These are phyloP conservation scores for Volvariella volvacea DNA, from an alignment of 1,284 basidiomycete species.

Conservation along the genomic window DNA sequence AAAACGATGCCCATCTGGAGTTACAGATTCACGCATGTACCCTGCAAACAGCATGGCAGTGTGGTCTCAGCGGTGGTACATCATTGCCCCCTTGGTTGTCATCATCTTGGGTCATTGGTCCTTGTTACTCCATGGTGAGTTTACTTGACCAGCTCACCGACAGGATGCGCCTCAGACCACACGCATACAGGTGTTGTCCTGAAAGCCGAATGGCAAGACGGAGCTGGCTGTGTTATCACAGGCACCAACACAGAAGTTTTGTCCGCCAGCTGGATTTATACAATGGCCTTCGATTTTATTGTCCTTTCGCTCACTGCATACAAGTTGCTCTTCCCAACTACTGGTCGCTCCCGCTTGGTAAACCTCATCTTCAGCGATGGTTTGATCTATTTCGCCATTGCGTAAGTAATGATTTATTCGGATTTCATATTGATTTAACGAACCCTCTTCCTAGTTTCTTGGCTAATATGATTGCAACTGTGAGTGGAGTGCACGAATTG, in stretches of 20 bases:
- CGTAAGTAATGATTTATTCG: constrained; percentile 31
- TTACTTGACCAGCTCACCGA: not conserved
- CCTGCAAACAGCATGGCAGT: constrained; percentile 64
- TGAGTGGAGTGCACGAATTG: constrained; percentile 17
- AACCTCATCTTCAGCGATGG: constrained; percentile 64
- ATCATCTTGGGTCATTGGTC: constrained; percentile 74
- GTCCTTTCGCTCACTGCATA: constrained; percentile 54
- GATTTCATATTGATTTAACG: constrained; percentile 6
- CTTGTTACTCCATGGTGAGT: constrained; percentile 62
- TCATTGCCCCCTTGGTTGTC: constrained; percentile 46
- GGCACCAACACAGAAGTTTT: constrained; percentile 50
- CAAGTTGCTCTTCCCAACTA: constrained; percentile 41
- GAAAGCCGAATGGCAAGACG: constrained; percentile 39
- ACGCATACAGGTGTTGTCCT: constrained; percentile 45
- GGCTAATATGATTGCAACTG: constrained; percentile 61
- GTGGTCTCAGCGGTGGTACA: constrained; percentile 56
- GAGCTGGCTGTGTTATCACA: constrained; percentile 45
- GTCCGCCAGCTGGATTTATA: constrained; percentile 63
- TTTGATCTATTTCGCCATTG: constrained; percentile 67
- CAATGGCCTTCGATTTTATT: constrained; percentile 65
- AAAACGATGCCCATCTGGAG: constrained; percentile 6
- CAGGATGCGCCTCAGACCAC: too few species aligned
- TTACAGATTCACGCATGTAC: constrained; percentile 3
- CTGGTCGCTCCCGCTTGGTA: constrained; percentile 48
- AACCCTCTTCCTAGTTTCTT: constrained; percentile 39